Evolutionary conservation across 208 protist genomes (phyloP), one percentile per base, ranked within the genome.

Genomic region (Hexamita inflata): DNA sequence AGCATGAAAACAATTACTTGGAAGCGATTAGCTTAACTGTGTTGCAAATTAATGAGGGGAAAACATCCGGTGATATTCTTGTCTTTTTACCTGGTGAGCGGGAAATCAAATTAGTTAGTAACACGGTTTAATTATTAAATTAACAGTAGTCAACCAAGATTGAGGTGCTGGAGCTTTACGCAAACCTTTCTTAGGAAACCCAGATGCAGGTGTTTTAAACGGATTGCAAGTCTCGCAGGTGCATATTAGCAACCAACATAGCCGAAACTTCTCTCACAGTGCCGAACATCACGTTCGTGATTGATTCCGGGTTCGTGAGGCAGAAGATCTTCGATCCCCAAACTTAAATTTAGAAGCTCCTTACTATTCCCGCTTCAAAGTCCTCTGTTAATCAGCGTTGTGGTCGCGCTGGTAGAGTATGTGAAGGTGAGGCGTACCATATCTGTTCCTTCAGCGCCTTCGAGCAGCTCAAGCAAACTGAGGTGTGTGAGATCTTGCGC

Each of bases 361-460:
- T 90, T 19, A 87, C 95, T 0, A 65, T 78, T 11, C 83, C 87
- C 0, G 60, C 80, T 0, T 82, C 79, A 19, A 65, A 88, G 45
- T 41, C 86, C 0, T 66, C 73, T 0, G 86, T 87, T 1, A 59
- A 83, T 32, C 87, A 90, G 65, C 41, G 88, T 28, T 59, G 82
- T 24, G 88, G 88, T 30, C 75, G 88, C 35, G 86, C 87, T 13
- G 87, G 86, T 34, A 61, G 88, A 76, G 80, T 80, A 32, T 40
- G 85, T 19, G 89, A 94, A 0, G 95, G 95, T 32, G 95, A 96
- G 82, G 97, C 93, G 81, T 98, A 94, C 82, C 87, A 93, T 28
- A 73, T 92, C 2, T 91, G 87, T 74, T 89, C 89, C 0, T 74
- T 90, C 73, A 35, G 41, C 7, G 29, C 74, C 77, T 29, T 94